A percentile compares a stretch with the other conserved stretches of the same genome.
These are phyloP conservation scores for Pichia sporocuriosa DNA, from an alignment of 805 yeast genomes.

Conservation along the genomic window DNA sequence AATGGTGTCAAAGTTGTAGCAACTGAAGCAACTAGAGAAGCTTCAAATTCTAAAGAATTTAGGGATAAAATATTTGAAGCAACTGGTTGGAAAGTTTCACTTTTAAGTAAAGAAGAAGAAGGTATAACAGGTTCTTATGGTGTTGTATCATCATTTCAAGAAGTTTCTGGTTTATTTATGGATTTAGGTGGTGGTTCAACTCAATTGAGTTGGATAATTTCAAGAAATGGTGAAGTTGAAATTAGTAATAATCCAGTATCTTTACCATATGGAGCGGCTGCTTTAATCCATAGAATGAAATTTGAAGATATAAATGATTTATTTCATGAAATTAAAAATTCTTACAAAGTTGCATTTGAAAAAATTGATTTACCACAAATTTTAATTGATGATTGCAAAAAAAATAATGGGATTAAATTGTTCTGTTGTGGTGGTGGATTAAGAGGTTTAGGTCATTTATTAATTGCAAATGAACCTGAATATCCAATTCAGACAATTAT, in stretches of 20 bases:
- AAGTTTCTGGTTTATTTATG: conserved; percentile 60
- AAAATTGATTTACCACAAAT: conserved; percentile 47
- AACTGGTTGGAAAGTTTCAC: conserved; percentile 59
- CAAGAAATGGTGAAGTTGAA: conserved; percentile 46
- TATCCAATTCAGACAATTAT: conserved; percentile 68
- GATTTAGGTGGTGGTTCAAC: conserved; percentile 71
- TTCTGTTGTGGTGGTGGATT: conserved; percentile 73
- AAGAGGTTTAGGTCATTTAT: conserved; percentile 59
- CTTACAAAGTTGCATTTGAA: conserved; percentile 44
- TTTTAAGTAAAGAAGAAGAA: conserved; percentile 57
- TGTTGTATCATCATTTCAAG: conserved; percentile 65
- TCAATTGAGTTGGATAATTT: conserved; percentile 63
- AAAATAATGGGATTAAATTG: conserved; percentile 54
- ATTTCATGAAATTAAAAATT: conserved; percentile 46
- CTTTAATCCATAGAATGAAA: conserved; percentile 48
- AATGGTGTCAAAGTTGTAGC: conserved; percentile 62
- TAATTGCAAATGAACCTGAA: conserved; percentile 41
- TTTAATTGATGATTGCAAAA: conserved; percentile 42
- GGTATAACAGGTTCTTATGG: conserved; percentile 66
- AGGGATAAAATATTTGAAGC: conserved; percentile 48
- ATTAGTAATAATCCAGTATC: conserved; percentile 54
- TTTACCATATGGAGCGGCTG: conserved; percentile 71
- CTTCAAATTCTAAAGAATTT: conserved; percentile 55
- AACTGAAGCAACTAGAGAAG: conserved; percentile 69
- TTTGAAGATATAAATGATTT: conserved; percentile 44